Conservation (phyloP, 768 basidiomycete genomes). For the Lentinula boryana region DNA sequence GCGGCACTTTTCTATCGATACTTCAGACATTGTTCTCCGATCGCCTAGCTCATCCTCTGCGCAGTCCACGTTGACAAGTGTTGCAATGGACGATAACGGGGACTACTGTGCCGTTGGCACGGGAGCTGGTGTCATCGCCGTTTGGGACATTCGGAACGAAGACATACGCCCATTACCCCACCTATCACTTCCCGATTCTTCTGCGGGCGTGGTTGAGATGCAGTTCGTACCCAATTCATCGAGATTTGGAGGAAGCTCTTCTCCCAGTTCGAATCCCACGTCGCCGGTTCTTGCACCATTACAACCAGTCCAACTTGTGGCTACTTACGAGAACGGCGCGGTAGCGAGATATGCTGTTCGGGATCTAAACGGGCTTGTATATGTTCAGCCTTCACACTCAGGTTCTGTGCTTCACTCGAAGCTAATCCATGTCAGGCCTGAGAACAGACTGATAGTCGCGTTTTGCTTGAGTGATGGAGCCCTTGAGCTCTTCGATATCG, state of each 20-base stretch:
- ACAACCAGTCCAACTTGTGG: constrained; percentile 31
- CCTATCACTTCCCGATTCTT: constrained; percentile 33
- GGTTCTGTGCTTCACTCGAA: constrained; percentile 40
- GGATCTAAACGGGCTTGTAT: constrained; percentile 23
- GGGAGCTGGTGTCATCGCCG: constrained; percentile 52
- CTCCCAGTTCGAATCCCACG: constrained; percentile 23
- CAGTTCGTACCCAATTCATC: constrained; percentile 33
- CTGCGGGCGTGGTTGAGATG: constrained; percentile 48
- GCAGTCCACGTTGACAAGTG: constrained; percentile 46
- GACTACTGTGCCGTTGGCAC: constrained; percentile 69
- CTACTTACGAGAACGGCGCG: constrained; percentile 54
- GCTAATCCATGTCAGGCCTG: constrained; percentile 41
- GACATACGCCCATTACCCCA: constrained; percentile 31
- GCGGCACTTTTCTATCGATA: constrained; percentile 41
- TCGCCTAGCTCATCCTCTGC: constrained; percentile 42
- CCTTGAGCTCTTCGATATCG: constrained; percentile 54
- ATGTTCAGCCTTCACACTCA: constrained; percentile 37
- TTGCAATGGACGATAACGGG: constrained; percentile 60
- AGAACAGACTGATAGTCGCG: constrained; percentile 43
- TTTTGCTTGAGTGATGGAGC: constrained; percentile 64
- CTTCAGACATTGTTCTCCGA: constrained; percentile 44
- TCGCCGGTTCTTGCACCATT: constrained; percentile 22
- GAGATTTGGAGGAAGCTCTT: constrained; percentile 8
- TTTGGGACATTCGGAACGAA: constrained; percentile 51
- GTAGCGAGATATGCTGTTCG: constrained; percentile 48